A percentile compares a stretch with the other conserved stretches of the same genome.
Conservation (phyloP, 352 stramenopile species). For the Aphanomyces invadans region DNA sequence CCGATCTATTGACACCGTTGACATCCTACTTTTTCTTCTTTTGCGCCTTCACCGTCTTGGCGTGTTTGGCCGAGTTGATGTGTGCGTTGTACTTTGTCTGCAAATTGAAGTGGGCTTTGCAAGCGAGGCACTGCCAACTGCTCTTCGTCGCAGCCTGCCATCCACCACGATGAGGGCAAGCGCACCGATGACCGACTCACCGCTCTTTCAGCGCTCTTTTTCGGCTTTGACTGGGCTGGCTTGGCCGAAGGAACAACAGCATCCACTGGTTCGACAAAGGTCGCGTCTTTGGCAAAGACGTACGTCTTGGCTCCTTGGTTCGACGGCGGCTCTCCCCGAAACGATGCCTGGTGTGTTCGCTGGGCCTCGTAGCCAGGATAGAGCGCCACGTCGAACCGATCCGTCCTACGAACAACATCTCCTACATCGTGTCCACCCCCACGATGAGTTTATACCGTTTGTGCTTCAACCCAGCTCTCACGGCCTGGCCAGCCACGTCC, state of each 20-base stretch:
- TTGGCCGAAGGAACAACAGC: no score
- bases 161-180: no score
- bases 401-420: conserved; percentile 42
- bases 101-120: conserved; percentile 45
- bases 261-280: conserved; percentile 17
- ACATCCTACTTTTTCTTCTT: conserved; percentile 38
- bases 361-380: conserved; percentile 74
- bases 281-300: conserved; percentile 48
- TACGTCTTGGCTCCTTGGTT: conserved; percentile 59
- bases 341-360: conserved; percentile 62
- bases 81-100: conserved; percentile 80
- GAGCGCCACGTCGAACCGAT: conserved; percentile 51
- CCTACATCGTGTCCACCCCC: not conserved
- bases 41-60: conserved; percentile 54
- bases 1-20: no score
- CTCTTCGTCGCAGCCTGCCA: conserved; percentile 13
- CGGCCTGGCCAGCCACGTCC: conserved; percentile 63
- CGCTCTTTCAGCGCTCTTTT: no score
- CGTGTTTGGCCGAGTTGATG: conserved; percentile 81
- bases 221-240: no score
- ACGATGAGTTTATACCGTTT: conserved; percentile 38
- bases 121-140: conserved; percentile 54
- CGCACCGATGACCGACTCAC: no score
- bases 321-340: conserved; percentile 62
- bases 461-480: conserved; percentile 51